phyloP scores from a whole-genome alignment of 129 eudicot species.

The Artemisia argyi region DNA sequence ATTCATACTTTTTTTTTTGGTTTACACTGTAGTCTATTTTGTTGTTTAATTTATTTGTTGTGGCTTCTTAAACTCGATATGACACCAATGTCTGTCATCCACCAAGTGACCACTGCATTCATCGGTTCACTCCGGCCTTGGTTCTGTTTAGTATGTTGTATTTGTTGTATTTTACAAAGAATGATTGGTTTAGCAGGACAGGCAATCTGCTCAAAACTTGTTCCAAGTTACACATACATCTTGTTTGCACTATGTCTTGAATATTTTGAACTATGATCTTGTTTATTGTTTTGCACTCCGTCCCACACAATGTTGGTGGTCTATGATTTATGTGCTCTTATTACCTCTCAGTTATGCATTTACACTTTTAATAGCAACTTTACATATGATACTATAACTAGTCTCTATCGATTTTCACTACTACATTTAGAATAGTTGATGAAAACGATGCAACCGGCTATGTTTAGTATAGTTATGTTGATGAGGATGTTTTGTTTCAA shows the following conservation, averaged over 20 bases:
- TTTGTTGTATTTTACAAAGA: background rate
- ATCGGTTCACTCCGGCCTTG: background rate
- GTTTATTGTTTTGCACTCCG: background rate
- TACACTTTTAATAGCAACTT: constrained; percentile 4
- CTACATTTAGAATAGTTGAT: constrained; percentile 10
- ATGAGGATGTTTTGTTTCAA: constrained; percentile 8
- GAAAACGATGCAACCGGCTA: constrained; percentile 18
- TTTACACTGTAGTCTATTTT: too few relatives aligned
- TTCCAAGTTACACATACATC: constrained; percentile 22
- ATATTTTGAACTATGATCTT: background rate
- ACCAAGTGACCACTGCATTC: background rate
- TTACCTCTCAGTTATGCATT: background rate
- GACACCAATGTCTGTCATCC: background rate
- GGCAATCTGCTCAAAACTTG: constrained; percentile 1
- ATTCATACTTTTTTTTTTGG: too few relatives aligned
- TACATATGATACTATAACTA: background rate
- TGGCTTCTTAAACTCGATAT: background rate
- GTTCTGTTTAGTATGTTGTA: background rate
- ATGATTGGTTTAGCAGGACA: constrained; percentile 1
- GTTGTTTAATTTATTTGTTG: background rate
- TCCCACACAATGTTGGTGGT: background rate
- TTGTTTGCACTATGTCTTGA: background rate
- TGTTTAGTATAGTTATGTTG: background rate
- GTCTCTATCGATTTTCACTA: background rate
- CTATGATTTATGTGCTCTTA: background rate